Base-by-base conservation (phyloP, 139 green algal genomes). In the Chlamydomonas schloesseri region DNA sequence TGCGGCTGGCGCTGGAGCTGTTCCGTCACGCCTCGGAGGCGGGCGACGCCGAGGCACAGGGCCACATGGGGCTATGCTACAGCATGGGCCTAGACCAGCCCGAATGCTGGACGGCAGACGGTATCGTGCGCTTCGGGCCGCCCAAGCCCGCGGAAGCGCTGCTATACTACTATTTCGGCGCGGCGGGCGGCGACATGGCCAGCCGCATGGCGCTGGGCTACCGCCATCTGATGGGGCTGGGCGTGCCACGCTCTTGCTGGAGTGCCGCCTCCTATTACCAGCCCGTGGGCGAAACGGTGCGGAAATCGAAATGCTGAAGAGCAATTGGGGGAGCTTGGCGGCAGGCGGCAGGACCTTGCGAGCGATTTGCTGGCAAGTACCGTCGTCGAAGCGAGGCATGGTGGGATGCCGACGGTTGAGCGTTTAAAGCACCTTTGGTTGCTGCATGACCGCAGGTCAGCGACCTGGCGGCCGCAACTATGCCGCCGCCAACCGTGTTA, bases 201-300 rank as follows among this genome's bases (percentile, higher is more conserved):
- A 92, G 94, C 2, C 89, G 94, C 53, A 91, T 98, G 91, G 93
- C 90, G 2, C 91, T 99, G 31, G 97, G 94, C n/a, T 98, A 96
- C 91, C 90, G 94, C 36, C 94, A 98, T 87, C 79, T 93, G 73
- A 88, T 94, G 36, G 97, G 97, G 17, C 72, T 97, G 20, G 94
- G 93, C 9, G 97, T 89, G 78, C 96, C 96, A 0, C 91, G 95
- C 64, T 94, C 77, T 79, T 99, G 97, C 90, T 91, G 92, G 84
- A 82, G 94, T 3, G 95, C 95, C 2, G 94, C 94, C 24, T 71
- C 96, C 55, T 99, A 99, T 92, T 98, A 98, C 88, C 87, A 93
- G 55, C 93, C 94, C 0, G 96, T 95, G 34, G 96, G 95, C 28
- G 92, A 96, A 79, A 55, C 86, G 57, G 93, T 96, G 58, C 21